phyloP scores from a whole-genome alignment of 1,284 basidiomycete species.

The Acaromyces ingoldii region DNA sequence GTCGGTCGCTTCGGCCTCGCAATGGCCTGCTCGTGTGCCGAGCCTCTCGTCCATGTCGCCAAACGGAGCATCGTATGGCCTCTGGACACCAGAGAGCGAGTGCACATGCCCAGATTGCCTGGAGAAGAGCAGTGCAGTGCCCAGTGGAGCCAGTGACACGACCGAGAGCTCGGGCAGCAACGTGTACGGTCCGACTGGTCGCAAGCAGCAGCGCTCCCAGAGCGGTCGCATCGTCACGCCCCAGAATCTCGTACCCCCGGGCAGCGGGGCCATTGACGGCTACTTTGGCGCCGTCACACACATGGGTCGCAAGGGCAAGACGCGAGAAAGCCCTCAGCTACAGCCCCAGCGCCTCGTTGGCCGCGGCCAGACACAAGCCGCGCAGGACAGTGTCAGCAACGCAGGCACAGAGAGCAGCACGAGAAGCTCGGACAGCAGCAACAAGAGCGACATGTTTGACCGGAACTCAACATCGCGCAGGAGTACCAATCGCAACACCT shows the following conservation, averaged over 20 bases:
- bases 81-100: constrained; percentile 34
- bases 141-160: constrained; percentile 42
- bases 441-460: no score
- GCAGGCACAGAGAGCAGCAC: constrained; percentile 29
- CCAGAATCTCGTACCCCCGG: constrained; percentile 22
- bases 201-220: constrained; percentile 29
- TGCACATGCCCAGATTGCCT: constrained; percentile 37
- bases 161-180: constrained; percentile 36
- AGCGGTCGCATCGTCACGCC: constrained; percentile 42
- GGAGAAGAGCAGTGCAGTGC: constrained; percentile 31
- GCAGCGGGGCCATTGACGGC: constrained; percentile 17
- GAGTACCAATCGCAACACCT: constrained; percentile 1
- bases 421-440: constrained; percentile 22
- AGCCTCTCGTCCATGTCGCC: constrained; percentile 20
- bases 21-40: constrained; percentile 10
- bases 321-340: background rate
- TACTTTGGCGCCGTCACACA: constrained; percentile 18
- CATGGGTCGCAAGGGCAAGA: background rate
- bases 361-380: background rate
- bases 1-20: no score
- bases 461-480: constrained; percentile 1
- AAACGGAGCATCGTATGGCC: background rate
- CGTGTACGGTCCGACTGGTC: constrained; percentile 13
- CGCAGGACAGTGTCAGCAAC: constrained; percentile 6
- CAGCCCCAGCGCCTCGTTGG: background rate